Conservation (phyloP, 2,329 filamentous ascomycete genomes). For the Mariannaea elegans region DNA sequence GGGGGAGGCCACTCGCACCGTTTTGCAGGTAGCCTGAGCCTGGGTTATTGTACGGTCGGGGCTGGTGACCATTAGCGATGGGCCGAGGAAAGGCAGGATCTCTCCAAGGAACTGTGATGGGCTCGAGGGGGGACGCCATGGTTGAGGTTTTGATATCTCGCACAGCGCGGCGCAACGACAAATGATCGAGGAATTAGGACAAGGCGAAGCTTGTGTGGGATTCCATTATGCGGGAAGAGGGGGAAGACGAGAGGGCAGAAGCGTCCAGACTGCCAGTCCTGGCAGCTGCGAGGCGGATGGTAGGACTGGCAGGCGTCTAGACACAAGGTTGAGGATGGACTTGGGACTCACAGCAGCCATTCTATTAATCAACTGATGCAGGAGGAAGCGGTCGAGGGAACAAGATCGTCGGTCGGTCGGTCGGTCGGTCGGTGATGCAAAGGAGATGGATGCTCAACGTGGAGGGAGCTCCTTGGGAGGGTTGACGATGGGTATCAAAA, state of each 20-base stretch:
- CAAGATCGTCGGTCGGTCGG: constrained; percentile 31
- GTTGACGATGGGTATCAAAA: constrained; percentile 45
- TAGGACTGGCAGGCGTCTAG: constrained; percentile 7
- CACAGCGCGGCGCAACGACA: constrained; percentile 10
- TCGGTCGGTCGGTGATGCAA: constrained; percentile 20
- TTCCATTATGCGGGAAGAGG: neutral
- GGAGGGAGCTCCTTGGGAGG: constrained; percentile 32
- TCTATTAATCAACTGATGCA: constrained; percentile 47
- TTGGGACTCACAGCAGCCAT: constrained; percentile 54
- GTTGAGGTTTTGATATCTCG: constrained; percentile 7
- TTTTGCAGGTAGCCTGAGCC: constrained; percentile 72
- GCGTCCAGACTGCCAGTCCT: constrained; percentile 6
- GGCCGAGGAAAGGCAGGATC: constrained; percentile 1
- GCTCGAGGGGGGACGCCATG: constrained; percentile 15
- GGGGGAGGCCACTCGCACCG: constrained; percentile 62
- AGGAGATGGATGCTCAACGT: constrained; percentile 25
- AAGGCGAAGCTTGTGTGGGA: constrained; percentile 1
- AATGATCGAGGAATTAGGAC: constrained; percentile 2
- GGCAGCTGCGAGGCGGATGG: constrained; percentile 16
- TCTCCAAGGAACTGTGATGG: constrained; percentile 8
- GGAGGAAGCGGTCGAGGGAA: constrained; percentile 35
- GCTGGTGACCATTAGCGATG: constrained; percentile 44
- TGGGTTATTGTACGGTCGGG: constrained; percentile 58
- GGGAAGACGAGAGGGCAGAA: neutral
- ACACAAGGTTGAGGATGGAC: constrained; percentile 5